A percentile compares a stretch with the other conserved stretches of the same genome.
Evolutionary conservation across 805 yeast genomes (phyloP).

Genomic region (Dipodascopsis uninucleata): DNA sequence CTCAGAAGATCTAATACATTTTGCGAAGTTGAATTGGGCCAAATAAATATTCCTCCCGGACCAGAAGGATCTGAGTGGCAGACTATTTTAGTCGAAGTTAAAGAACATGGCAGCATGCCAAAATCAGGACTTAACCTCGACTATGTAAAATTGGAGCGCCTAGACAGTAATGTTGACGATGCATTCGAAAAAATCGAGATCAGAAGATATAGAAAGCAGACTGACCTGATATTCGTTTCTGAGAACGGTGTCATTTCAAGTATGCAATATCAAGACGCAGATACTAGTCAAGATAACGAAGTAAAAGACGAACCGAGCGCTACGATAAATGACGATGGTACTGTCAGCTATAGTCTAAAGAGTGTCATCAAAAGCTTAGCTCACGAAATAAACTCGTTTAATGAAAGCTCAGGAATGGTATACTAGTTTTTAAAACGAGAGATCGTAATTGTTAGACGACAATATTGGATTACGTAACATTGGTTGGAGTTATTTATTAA

Average conservation of each 20-base stretch:
- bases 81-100: conserved; percentile 14
- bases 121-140: conserved; percentile 14
- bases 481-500: too few species aligned
- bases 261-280: not conserved
- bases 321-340: not conserved
- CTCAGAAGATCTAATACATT: conserved; percentile 2
- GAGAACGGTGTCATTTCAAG: not conserved
- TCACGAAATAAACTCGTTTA: conserved; percentile 3
- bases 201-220: conserved; percentile 9
- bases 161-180: conserved; percentile 14
- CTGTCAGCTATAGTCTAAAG: not conserved
- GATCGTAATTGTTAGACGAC: too few species aligned
- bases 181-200: conserved; percentile 5
- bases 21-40: conserved; percentile 18
- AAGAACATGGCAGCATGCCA: conserved; percentile 12
- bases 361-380: conserved; percentile 6
- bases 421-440: conserved; percentile 5
- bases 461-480: too few species aligned
- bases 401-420: conserved; percentile 5
- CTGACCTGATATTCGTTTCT: not conserved
- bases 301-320: too few species aligned
- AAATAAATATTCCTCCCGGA: conserved; percentile 11
- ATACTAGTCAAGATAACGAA: not conserved
- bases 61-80: conserved; percentile 16
- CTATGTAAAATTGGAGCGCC: conserved; percentile 16